Conservation (phyloP, 495 filamentous ascomycete genomes). For the Hypoxylon intermedium region DNA sequence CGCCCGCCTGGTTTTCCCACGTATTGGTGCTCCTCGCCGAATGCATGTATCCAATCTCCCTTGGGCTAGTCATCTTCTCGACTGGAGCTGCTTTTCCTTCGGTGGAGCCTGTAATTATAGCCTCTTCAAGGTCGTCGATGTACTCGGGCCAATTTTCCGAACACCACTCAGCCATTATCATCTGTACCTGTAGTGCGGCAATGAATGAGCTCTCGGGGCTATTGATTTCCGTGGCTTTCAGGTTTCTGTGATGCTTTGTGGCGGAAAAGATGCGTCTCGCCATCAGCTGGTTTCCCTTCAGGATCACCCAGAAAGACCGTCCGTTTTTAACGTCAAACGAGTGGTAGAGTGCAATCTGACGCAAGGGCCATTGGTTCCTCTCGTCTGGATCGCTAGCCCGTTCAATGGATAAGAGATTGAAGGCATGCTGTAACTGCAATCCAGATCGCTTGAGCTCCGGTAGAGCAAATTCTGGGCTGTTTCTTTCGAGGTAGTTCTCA, state of each 20-base stretch:
- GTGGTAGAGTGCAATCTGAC: constrained; percentile 51
- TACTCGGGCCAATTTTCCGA: constrained; percentile 58
- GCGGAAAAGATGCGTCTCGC: constrained; percentile 44
- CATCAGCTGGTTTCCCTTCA: constrained; percentile 53
- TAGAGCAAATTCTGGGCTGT: constrained; percentile 42
- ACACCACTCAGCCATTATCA: constrained; percentile 55
- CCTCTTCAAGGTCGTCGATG: constrained; percentile 51
- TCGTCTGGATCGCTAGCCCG: constrained; percentile 33
- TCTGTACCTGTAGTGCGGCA: constrained; percentile 47
- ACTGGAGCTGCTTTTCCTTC: constrained; percentile 41
- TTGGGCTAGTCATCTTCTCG: constrained; percentile 28
- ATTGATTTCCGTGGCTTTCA: constrained; percentile 32
- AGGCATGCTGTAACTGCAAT: constrained; percentile 48
- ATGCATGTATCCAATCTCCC: constrained; percentile 21
- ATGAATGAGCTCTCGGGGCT: constrained; percentile 41
- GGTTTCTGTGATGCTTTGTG: constrained; percentile 24
- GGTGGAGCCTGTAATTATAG: constrained; percentile 36
- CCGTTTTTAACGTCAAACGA: constrained; percentile 53
- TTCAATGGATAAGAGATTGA: constrained; percentile 56
- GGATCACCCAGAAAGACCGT: constrained; percentile 46
- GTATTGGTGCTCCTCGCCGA: constrained; percentile 19
- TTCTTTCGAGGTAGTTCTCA: constrained; percentile 48
- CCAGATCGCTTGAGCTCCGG: constrained; percentile 52
- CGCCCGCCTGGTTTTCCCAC: constrained; percentile 11
- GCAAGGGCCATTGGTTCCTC: constrained; percentile 50